Evolutionary conservation across 306 rosid species (phyloP), one percentile per base, ranked within the genome.

Genomic region (Rosa rugosa): DNA sequence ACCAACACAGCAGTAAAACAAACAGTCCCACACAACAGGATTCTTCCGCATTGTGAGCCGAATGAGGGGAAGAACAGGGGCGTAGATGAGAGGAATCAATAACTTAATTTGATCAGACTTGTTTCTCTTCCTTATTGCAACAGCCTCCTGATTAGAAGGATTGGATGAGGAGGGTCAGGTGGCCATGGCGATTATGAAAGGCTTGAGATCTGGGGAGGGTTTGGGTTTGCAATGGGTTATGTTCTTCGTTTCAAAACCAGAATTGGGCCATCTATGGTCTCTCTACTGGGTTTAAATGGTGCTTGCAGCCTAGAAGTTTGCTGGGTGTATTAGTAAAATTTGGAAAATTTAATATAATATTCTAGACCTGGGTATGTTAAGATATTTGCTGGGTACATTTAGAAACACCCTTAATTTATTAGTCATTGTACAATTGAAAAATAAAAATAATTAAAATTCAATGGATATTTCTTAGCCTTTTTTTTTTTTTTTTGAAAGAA

Each of bases 61-160:
- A 83, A 94, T 91, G 62, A 94, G 91, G 71, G 97, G 99, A 71
- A 94, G 97, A 4, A 54, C 97, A 22, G 97, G 97, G 25, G 99
- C 97, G 38, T 94, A 92, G 31, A 94, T 44, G 34, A 94, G 97
- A 88, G 97, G 97, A 78, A 89, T 11, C 85, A 94, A 86, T 86
- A 89, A 94, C 90, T 94, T 94, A 62, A 84, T 8, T 20, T 96
- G 97, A 44, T 94, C 76, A 38, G 89, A 89, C 45, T 87, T 87
- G 56, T 73, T 87, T 84, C 79, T 88, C 82, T 74, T 91, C 85
- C 92, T 86, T 10, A 47, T 44, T 53, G 83, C 90, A 77, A 80
- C 90, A 77, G 81, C 90, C 64, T 88, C 94, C 97, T 83, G 92
- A 79, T 73, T 75, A 2, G 75, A 68, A 50, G 91, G 83, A 80